These are phyloP conservation scores for Metschnikowia dekortorum DNA, from an alignment of 805 yeast genomes.

Conservation along the genomic window DNA sequence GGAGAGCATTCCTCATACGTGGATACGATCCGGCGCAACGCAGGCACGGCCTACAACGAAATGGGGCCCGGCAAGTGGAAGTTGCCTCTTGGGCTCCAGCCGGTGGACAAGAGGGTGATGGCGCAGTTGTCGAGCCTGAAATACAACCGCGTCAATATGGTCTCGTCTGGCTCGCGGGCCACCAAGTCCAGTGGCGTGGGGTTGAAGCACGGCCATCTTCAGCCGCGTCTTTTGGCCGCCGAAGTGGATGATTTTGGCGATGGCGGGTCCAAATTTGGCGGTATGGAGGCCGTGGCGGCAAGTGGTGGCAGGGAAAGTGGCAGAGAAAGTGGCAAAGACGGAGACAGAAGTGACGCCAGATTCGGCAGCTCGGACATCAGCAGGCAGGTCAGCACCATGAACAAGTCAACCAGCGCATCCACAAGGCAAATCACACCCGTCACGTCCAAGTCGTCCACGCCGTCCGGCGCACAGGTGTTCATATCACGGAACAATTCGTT, in stretches of 20 bases:
- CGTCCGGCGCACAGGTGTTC: constrained; percentile 6
- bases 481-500: constrained; percentile 27
- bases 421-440: constrained; percentile 8
- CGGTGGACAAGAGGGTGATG: constrained; percentile 33
- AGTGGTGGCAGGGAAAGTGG: no score
- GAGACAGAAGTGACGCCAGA: background rate
- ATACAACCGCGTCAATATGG: constrained; percentile 8
- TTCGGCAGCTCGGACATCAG: background rate
- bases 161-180: constrained; percentile 5
- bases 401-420: background rate
- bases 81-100: constrained; percentile 53
- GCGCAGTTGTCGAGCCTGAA: constrained; percentile 18
- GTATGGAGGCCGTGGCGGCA: background rate
- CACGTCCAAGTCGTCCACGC: constrained; percentile 13
- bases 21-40: constrained; percentile 35
- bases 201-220: constrained; percentile 57
- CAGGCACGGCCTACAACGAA: constrained; percentile 48
- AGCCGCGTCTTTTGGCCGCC: constrained; percentile 66
- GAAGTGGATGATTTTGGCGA: constrained; percentile 57
- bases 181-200: constrained; percentile 46
- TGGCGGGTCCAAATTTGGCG: constrained; percentile 10
- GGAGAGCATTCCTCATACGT: constrained; percentile 53
- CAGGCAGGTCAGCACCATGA: background rate
- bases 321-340: no score
- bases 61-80: constrained; percentile 45